phyloP scores from a whole-genome alignment of 1,284 basidiomycete species.

The Sanghuangporus baumii region DNA sequence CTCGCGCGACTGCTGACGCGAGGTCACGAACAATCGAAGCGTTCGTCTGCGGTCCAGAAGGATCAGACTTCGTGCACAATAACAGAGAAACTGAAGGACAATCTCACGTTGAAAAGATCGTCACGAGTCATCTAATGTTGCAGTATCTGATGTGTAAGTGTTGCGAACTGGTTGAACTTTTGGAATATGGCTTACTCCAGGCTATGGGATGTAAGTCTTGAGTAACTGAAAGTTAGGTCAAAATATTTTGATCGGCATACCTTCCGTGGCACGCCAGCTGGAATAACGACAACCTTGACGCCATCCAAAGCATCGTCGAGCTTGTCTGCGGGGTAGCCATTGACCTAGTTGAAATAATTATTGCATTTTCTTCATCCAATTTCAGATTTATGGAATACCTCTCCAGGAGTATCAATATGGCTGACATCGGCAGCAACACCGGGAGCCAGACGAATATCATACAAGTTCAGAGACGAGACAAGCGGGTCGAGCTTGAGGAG shows the following conservation, averaged over 20 bases:
- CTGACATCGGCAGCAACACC: slow-evolving; percentile 91
- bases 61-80: neutral
- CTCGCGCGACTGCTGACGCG: slow-evolving; percentile 81
- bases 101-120: slow-evolving; percentile 94
- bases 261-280: slow-evolving; percentile 95
- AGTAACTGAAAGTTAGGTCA: slow-evolving; percentile 21
- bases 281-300: slow-evolving; percentile 91
- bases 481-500: slow-evolving; percentile 84
- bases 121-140: slow-evolving; percentile 84
- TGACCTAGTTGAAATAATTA: slow-evolving; percentile 44
- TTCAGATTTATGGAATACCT: slow-evolving; percentile 39
- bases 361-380: slow-evolving; percentile 11
- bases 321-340: slow-evolving; percentile 78
- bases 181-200: slow-evolving; percentile 53
- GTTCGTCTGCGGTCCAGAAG: slow-evolving; percentile 59
- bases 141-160: slow-evolving; percentile 26
- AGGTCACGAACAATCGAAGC: slow-evolving; percentile 96
- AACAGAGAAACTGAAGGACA: neutral
- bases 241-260: slow-evolving; percentile 35
- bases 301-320: slow-evolving; percentile 84
- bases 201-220: slow-evolving; percentile 37
- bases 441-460: slow-evolving; percentile 89
- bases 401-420: slow-evolving; percentile 88
- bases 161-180: slow-evolving; percentile 16
- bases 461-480: slow-evolving; percentile 74